Evolutionary conservation across 108 stramenopile species (phyloP).

Genomic region (Parietichytrium sp.): DNA sequence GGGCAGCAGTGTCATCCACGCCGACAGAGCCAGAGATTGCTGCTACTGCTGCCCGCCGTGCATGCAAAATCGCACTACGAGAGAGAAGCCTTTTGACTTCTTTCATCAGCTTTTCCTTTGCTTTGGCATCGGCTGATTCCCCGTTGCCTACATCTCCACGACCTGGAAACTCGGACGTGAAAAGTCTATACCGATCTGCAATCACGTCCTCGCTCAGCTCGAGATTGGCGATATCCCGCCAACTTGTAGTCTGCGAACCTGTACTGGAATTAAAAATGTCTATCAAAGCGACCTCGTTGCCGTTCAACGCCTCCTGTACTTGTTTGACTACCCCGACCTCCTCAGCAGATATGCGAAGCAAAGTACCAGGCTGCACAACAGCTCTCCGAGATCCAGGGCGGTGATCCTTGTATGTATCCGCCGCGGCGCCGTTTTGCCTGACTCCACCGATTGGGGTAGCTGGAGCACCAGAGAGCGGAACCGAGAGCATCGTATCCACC

Average conservation of each 20-base stretch:
- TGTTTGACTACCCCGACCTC: constrained; percentile 6
- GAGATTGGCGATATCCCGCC: neutral
- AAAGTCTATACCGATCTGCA: neutral
- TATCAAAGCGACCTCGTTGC: neutral
- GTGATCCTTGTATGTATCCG: too few relatives aligned
- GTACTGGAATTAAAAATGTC: constrained; percentile 8
- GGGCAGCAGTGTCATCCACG: neutral
- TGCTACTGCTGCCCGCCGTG: constrained; percentile 22
- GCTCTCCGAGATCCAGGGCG: neutral
- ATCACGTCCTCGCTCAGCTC: constrained; percentile 32
- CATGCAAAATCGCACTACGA: constrained; percentile 10
- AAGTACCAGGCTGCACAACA: constrained; percentile 7
- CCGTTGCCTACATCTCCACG: neutral
- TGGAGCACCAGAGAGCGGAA: neutral
- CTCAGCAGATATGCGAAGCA: neutral
- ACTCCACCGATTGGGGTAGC: too few relatives aligned
- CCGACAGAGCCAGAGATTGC: constrained; percentile 10
- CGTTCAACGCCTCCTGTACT: neutral
- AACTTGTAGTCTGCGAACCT: constrained; percentile 9
- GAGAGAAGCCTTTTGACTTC: neutral
- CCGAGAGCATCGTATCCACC: constrained; percentile 11
- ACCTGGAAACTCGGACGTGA: neutral
- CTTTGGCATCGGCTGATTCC: neutral
- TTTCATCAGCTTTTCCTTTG: neutral
- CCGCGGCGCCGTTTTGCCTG: too few relatives aligned